Base-by-base conservation (phyloP, 805 yeast species). In the Candida cerambycidarum region DNA sequence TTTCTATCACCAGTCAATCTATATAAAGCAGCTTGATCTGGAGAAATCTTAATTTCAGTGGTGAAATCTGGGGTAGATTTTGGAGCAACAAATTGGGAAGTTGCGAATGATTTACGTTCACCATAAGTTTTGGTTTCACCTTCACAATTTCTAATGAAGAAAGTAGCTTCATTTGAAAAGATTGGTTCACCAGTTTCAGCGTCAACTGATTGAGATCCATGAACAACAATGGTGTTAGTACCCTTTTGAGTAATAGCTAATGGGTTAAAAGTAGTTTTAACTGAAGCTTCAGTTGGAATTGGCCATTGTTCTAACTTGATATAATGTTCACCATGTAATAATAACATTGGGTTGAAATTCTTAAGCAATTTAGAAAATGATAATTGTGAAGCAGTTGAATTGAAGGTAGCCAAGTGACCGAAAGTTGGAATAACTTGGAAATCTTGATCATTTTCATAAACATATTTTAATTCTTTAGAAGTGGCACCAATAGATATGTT, bases 321-420 rank as follows among this genome's bases (percentile, higher is more conserved):
- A 65, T 85, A 92, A 63, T 92, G 97, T 69, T 92, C 99, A 46
- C 98, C 99, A 62, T 92, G 98, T 53, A 92, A 76, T 58, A 92
- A 75, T 65, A 84, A 75, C 80, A 89, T 83, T 47, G 93, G 96
- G 66, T 88, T 87, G 75, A 88, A 92, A 67, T 87, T 82, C 45
- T 82, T 85, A 53, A 92, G 81, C 33, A 83, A 62, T 45, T 74
- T 70, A 47, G 76, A 69, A 60, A 84, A 78, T 27, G 85, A 75
- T 42, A 80, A 61, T 44, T 78, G 78, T 43, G 80, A 70, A 55
- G 76, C 69, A 38, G 73, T 76, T 37, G 82, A 77, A 51, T 77
- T 75, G 80, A 90, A 85, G 47, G 83, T 82, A 29, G 96, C 92
- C 54, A 92, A 80, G 39, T 89, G 96, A 44, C 96, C 96, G 65